Evolutionary conservation across 257 asterid genomes (phyloP), one percentile per base, ranked within the genome.

Genomic region (Solanum piurae): DNA sequence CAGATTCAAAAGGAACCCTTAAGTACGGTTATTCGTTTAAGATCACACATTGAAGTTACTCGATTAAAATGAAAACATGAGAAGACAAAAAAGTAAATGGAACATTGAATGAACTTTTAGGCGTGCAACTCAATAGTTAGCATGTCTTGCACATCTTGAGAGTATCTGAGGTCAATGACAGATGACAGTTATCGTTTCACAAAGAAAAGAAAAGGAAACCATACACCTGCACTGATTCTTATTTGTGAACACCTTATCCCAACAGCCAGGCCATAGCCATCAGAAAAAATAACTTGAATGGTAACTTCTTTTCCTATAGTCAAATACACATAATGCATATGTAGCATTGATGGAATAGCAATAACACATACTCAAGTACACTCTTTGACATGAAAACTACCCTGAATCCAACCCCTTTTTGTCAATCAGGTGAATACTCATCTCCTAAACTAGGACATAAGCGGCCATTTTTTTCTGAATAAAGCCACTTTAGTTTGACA

Each of bases 31-130:
- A 82, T 49, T 82, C 23, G 44, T 31, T 49, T 49, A 82, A 31
- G 69, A 49, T 49, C 44, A 82, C 44, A 82, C 86, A 49, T 1
- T 49, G 44, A 82, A 82, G 42, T 46, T 82, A 20, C 85, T 80
- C 31, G 68, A 52, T 64, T 42, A 64, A 85, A 29, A 72, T 72
- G 23, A 31, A 83, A 88, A 87, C 79, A 49, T 29, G 85, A 49
- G 69, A 49, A 49, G 40, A 98, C 94, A 95, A 79, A 73, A 91
- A 88, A 91, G 42, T 85, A 87, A 73, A 84, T 31, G 86, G 44
- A 82, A 46, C 20, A 27, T 7, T 49, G 71, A 82, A 82, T 49
- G 85, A 23, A 46, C 85, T 80, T 80, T 27, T 46, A 82, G 42
- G 27, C 33, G 44, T 46, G 86, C 21, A 49, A 49, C 29, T 29